Conservation (phyloP, 495 filamentous ascomycete species). For the Neurospora africana region DNA sequence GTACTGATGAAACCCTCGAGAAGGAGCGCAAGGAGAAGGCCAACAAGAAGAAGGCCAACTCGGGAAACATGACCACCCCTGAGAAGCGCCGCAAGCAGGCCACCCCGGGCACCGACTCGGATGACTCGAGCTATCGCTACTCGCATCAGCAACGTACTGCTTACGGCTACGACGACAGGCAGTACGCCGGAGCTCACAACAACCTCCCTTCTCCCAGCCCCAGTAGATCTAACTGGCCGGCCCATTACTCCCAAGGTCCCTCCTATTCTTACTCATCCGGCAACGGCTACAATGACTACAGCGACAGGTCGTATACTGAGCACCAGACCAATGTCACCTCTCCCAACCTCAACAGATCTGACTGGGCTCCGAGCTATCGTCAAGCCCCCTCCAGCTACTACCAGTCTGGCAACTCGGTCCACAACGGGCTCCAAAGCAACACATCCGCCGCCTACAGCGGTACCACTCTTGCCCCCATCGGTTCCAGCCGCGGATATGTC, state of each 20-base stretch:
- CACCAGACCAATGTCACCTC: neutral
- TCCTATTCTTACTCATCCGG: neutral
- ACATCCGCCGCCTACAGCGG: neutral
- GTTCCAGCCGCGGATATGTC: neutral
- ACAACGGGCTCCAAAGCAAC: neutral
- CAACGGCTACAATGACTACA: neutral
- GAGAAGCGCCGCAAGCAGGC: neutral
- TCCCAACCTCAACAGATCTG: neutral
- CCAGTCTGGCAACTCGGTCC: neutral
- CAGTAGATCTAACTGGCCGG: neutral
- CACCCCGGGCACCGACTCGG: conserved; percentile 1
- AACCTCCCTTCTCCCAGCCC: conserved; percentile 1
- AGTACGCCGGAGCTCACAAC: neutral
- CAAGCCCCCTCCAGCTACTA: neutral
- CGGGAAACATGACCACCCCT: neutral
- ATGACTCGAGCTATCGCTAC: neutral
- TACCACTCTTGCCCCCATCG: neutral
- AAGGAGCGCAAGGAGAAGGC: conserved; percentile 28
- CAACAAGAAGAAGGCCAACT: conserved; percentile 1
- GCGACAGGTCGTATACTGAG: neutral
- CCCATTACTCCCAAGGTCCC: neutral
- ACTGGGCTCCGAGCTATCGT: neutral
- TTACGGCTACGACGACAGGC: neutral
- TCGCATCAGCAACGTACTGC: neutral
- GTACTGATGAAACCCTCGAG: neutral